Evolutionary conservation across 164 flowering plant species (phyloP).

Genomic region (Taxillus chinensis): DNA sequence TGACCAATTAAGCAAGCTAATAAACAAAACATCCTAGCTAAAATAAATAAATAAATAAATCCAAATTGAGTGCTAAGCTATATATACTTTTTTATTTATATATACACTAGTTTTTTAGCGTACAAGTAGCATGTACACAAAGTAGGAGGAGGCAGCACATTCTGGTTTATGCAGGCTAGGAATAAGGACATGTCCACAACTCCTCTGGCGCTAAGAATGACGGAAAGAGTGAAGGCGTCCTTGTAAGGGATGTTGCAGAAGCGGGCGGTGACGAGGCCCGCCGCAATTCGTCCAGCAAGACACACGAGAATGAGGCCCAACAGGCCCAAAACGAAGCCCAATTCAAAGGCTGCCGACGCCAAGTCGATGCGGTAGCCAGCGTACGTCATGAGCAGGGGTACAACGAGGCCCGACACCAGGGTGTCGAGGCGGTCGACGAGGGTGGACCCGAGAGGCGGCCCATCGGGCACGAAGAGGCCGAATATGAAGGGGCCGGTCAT

Average conservation of each 20-base stretch:
- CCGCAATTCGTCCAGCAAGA: slow-evolving; percentile 14
- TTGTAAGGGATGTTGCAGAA: slow-evolving; percentile 8
- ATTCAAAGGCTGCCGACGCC: neutral
- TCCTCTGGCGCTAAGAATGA: slow-evolving; percentile 27
- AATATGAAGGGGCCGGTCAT: slow-evolving; percentile 25
- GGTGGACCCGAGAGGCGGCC: slow-evolving; percentile 35
- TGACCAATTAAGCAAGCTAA: too few species aligned
- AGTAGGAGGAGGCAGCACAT: too few species aligned
- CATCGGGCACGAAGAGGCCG: slow-evolving; percentile 33
- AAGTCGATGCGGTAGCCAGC: slow-evolving; percentile 13
- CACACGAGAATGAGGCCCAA: slow-evolving; percentile 3
- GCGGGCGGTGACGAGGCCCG: slow-evolving; percentile 12
- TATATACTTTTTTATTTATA: too few species aligned
- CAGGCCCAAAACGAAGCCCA: slow-evolving; percentile 5
- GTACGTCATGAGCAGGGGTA: slow-evolving; percentile 23
- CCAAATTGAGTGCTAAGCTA: too few species aligned
- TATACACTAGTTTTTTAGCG: too few species aligned
- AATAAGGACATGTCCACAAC: slow-evolving; percentile 23
- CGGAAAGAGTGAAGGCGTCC: slow-evolving; percentile 22
- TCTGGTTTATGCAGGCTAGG: neutral
- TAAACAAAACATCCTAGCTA: too few species aligned
- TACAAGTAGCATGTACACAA: too few species aligned
- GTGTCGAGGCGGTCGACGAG: slow-evolving; percentile 19
- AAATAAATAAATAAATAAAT: too few species aligned
- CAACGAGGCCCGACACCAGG: slow-evolving; percentile 12